Evolutionary conservation across 1,139 yeast species (phyloP), one percentile per base, ranked within the genome.

Genomic region (Geotrichum histeridarum): DNA sequence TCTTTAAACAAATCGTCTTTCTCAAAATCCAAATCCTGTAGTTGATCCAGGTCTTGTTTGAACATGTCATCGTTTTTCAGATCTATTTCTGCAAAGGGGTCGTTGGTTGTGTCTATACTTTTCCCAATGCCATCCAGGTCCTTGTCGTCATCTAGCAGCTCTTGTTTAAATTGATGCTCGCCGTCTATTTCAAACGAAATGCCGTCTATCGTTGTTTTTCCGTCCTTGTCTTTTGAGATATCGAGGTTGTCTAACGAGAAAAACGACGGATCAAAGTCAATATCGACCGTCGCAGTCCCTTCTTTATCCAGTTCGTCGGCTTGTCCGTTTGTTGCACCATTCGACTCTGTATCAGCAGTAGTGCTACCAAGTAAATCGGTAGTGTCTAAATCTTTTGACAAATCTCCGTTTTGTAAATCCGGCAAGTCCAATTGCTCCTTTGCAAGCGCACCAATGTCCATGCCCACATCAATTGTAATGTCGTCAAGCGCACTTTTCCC

Each of bases 151-250:
- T 27, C 44, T 2, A 27, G 15, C 31, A 15, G 37, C 14, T 44
- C 48, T 44, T 44, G 38, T 18, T 33, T 33, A 14, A 44, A 15
- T 14, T 44, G n/a, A 15, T 6, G 22, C n/a, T 15, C 39, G 17
- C 14, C 48, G 11, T 31, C 6, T 22, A 44, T 32, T n/a, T 37
- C 18, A 33, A 44, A 44, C 12, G 38, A 32, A 11, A 44, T 32
- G 7, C 27, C 48, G 12, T 33, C 31, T 14, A 44, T 31, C 12
- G 39, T 44, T 8, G 36, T 15, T 32, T 44, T 44, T 6, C 48
- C 48, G 27, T 45, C 42, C 31, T 45, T 42, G 36, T 42, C 46
- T 30, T 42, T 45, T 8, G 41, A 12, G 4, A 45, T 17, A n/a
- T 45, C 31, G 8, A 45, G 41, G 15, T 30, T 31, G 9, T 45